phyloP scores from a whole-genome alignment of 257 asterid species.

The Lantana camara region DNA sequence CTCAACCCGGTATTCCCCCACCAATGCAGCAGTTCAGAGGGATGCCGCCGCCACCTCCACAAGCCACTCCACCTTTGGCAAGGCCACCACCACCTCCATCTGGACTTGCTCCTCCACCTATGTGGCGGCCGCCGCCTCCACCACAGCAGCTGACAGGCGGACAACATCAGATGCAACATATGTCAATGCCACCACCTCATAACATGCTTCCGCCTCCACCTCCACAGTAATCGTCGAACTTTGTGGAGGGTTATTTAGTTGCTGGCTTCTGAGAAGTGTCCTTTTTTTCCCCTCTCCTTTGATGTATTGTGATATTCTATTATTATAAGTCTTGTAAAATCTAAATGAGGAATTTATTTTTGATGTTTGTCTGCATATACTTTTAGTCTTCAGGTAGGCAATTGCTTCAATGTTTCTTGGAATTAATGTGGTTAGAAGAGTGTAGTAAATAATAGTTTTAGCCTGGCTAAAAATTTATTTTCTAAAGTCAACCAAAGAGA shows the following conservation, averaged over 20 bases:
- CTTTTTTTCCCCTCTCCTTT: not conserved
- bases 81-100: slow-evolving; percentile 86
- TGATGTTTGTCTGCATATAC: not conserved
- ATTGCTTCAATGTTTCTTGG: not conserved
- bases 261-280: not conserved
- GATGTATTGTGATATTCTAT: not conserved
- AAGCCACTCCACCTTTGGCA: slow-evolving; percentile 40
- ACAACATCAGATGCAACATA: slow-evolving; percentile 49
- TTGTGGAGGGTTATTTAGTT: not conserved
- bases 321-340: not conserved
- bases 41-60: slow-evolving; percentile 82
- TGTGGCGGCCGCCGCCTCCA: slow-evolving; percentile 84
- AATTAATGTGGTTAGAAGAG: not conserved
- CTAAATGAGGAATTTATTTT: not conserved
- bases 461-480: too few relatives aligned
- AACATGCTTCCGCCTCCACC: slow-evolving; percentile 41
- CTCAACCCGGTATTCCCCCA: slow-evolving; percentile 50
- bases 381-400: not conserved
- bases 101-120: slow-evolving; percentile 62
- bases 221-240: slow-evolving; percentile 32
- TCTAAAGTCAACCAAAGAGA: too few relatives aligned
- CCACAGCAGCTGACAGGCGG: slow-evolving; percentile 73
- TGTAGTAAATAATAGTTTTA: too few relatives aligned
- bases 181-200: slow-evolving; percentile 65
- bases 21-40: slow-evolving; percentile 71